Evolutionary conservation across 768 basidiomycete species (phyloP).

Genomic region (Glaciozyma martinii): DNA sequence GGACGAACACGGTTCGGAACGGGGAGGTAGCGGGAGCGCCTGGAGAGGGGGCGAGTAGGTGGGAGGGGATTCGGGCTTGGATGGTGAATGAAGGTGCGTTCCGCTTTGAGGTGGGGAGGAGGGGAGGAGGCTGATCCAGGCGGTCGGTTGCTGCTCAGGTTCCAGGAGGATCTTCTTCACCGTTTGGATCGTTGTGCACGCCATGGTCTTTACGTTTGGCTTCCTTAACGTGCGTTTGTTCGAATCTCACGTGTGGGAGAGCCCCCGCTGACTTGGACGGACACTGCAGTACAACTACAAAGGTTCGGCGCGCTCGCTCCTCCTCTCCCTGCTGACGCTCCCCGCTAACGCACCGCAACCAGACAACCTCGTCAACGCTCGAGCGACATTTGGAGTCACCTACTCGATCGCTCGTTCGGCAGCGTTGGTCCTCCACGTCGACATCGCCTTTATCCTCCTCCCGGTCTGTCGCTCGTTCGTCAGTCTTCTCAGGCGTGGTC

Average conservation of each 20-base stretch:
- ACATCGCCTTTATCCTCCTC: slow-evolving; percentile 85
- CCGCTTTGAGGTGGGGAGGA: neutral
- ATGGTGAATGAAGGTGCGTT: slow-evolving; percentile 78
- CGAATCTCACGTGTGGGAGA: rapidly evolving
- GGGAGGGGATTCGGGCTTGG: slow-evolving; percentile 59
- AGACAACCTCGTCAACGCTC: slow-evolving; percentile 62
- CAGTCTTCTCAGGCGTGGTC: slow-evolving; percentile 73
- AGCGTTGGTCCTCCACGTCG: slow-evolving; percentile 81
- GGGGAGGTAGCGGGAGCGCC: neutral
- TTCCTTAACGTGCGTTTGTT: slow-evolving; percentile 48
- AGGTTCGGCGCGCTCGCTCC: neutral
- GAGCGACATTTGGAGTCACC: slow-evolving; percentile 36
- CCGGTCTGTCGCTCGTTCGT: slow-evolving; percentile 94
- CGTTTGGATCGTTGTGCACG: slow-evolving; percentile 70
- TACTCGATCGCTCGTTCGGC: slow-evolving; percentile 40
- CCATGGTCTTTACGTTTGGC: slow-evolving; percentile 67
- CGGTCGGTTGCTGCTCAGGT: neutral
- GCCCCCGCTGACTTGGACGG: neutral
- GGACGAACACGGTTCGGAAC: slow-evolving; percentile 45
- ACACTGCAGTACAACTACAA: slow-evolving; percentile 32
- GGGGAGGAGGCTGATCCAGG: neutral
- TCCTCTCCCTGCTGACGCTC: neutral
- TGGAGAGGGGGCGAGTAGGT: slow-evolving; percentile 28
- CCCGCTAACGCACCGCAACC: neutral
- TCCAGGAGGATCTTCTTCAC: slow-evolving; percentile 49